phyloP scores from a whole-genome alignment of 768 basidiomycete genomes.

The Pleurotus djamor region DNA sequence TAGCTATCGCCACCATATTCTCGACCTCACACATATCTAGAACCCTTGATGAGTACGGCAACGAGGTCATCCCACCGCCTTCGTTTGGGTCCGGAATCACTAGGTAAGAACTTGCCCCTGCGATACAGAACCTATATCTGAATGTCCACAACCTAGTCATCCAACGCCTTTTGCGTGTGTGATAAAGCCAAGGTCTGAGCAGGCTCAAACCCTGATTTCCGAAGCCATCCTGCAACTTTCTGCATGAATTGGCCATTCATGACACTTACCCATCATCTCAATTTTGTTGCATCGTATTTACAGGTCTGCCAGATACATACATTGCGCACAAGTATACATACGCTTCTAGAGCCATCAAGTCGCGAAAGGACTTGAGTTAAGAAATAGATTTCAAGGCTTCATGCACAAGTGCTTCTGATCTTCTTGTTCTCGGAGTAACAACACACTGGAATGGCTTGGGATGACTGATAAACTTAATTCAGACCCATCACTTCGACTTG shows the following conservation, averaged over 20 bases:
- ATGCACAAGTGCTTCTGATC: not conserved
- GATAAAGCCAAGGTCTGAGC: slow-evolving; percentile 10
- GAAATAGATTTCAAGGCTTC: not conserved
- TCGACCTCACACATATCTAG: slow-evolving; percentile 43
- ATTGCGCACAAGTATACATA: too few relatives aligned
- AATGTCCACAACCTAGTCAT: slow-evolving; percentile 11
- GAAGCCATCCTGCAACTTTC: too few relatives aligned
- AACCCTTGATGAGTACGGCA: slow-evolving; percentile 30
- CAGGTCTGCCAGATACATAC: too few relatives aligned
- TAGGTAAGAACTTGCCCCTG: slow-evolving; percentile 21
- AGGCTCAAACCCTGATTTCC: too few relatives aligned
- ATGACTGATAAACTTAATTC: slow-evolving; percentile 13
- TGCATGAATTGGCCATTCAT: too few relatives aligned
- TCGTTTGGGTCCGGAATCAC: slow-evolving; percentile 40
- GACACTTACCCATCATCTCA: too few relatives aligned
- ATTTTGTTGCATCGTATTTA: too few relatives aligned
- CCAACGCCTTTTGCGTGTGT: slow-evolving; percentile 11
- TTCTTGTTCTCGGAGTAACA: slow-evolving; percentile 17
- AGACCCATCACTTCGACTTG: not conserved
- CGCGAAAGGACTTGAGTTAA: too few relatives aligned
- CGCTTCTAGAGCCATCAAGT: too few relatives aligned
- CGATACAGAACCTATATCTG: too few relatives aligned
- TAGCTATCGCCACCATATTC: slow-evolving; percentile 43
- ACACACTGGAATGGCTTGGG: slow-evolving; percentile 22
- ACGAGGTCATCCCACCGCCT: slow-evolving; percentile 32